Evolutionary conservation across 305 asterid genomes (phyloP), one percentile per base, ranked within the genome.

Genomic region (Fraxinus angustifolia): DNA sequence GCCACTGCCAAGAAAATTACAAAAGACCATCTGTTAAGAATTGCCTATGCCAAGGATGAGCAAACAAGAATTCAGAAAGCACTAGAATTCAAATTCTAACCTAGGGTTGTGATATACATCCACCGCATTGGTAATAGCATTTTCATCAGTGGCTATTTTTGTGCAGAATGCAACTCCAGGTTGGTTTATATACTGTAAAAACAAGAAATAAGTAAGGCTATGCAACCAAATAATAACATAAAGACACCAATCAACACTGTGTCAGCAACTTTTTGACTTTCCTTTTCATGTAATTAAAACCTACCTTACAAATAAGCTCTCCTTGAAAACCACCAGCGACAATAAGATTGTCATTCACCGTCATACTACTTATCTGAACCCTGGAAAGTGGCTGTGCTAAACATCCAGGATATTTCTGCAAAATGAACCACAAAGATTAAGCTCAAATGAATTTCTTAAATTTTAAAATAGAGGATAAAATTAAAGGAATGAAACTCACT

Each of bases 301-400:
- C 23, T 87, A 94, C 98, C 97, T 94, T 94, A 88, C 97, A 94
- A 81, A 94, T 87, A 38, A 94, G 91, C 86, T 94, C 98, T 80
- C 98, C 98, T 67, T 86, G 94, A 79, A 93, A 93, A 82, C 98
- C 98, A 81, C 98, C 98, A 23, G 93, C 94, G 6, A 85, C 97
- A 91, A 93, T 75, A 75, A 94, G 89, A 83, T 89, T 84, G 87
- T 92, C 97, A 81, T 90, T 91, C 79, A 94, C 92, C 28, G 93
- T 80, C 97, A 94, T 89, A 26, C 94, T 87, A 88, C 97, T 91
- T 82, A 93, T 90, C 88, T 94, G 97, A 78, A 92, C 95, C 81
- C 97, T 85, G 8, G 94, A 87, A 30, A 93, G 86, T 11, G 90
- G 82, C 78, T 91, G 94, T 36, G 92, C 85, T 83, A 87, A 65